Evolutionary conservation across 225 moss, liverwort and hornwort genomes (phyloP).

Genomic region (Asterella californica): DNA sequence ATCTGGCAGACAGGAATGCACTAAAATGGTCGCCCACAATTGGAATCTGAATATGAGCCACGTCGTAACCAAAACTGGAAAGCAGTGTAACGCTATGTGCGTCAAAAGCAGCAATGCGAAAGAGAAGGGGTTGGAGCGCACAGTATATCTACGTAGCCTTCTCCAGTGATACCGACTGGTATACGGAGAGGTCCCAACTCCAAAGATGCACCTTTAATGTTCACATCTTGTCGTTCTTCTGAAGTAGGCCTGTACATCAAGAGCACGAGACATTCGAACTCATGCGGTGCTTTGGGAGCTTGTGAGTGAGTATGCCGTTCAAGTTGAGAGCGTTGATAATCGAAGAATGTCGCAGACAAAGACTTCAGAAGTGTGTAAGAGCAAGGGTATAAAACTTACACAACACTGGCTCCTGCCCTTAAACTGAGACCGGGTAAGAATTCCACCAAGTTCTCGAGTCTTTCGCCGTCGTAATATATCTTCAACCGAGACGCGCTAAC

Average conservation of each 20-base stretch:
- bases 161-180: constrained; percentile 68
- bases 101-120: not conserved
- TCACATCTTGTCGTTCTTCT: constrained; percentile 66
- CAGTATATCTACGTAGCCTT: constrained; percentile 86
- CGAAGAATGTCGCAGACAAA: not conserved
- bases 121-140: constrained; percentile 29
- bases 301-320: not conserved
- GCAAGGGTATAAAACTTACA: constrained; percentile 40
- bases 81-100: not conserved
- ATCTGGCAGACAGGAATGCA: not conserved
- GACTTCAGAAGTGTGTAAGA: not conserved
- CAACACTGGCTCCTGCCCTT: constrained; percentile 62
- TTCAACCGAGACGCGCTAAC: not conserved
- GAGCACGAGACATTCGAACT: not conserved
- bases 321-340: not conserved
- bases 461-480: constrained; percentile 59
- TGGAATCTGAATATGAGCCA: not conserved
- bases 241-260: constrained; percentile 53
- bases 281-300: not conserved
- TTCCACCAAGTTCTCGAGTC: constrained; percentile 73
- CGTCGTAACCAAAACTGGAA: not conserved
- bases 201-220: constrained; percentile 66
- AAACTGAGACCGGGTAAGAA: constrained; percentile 71
- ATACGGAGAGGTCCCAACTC: constrained; percentile 67
- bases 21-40: not conserved